Evolutionary conservation across 1,284 basidiomycete genomes (phyloP), one percentile per base, ranked within the genome.

Genomic region (Omphalotus olearius): DNA sequence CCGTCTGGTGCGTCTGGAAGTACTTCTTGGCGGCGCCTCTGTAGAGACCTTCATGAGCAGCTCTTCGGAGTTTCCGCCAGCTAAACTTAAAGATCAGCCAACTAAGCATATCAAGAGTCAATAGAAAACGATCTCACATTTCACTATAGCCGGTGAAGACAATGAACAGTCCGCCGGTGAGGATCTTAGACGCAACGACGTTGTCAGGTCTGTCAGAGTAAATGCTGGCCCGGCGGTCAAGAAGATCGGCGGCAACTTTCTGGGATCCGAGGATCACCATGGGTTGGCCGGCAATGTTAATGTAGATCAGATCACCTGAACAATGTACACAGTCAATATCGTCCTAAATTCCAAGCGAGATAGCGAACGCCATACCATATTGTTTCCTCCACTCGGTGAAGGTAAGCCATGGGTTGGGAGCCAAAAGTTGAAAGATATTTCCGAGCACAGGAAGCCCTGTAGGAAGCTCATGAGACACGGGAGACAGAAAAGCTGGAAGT

Each of bases 1-100:
- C 49, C 16, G 43, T 43, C 13, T 26, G 13, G 18, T 51, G 49
- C 10, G 37, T 51, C 20, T 18, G 42, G 11, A 44, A 36, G 16
- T 51, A 51, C 11, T 51, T 51, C 42, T 35, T 42, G 16, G 37
- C 36, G 20, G 42, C 42, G 13, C 42, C 44, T 23, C 25, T 72
- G 73, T 28, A 76, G 78, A 59, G 77, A 78, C 61, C 63, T 77
- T 30, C 76, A 79, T 51, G 41, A 7, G 41, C 42, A 17, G 49
- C 41, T 11, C 49, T 30, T 35, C 55, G 55, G 23, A 65, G 67
- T 16, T 64, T 66, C 47, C 65, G 75, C 47, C 62, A 74, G 38
- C 57, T 63, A 38, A 56, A 66, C 38, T 64, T 68, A 44, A 60
- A 42, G 47, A 26, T 53, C 45, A 11, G 56, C 35, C 16, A 38